These are phyloP conservation scores for Saccharomycopsis schoenii DNA, from an alignment of 805 yeast species.

Conservation along the genomic window DNA sequence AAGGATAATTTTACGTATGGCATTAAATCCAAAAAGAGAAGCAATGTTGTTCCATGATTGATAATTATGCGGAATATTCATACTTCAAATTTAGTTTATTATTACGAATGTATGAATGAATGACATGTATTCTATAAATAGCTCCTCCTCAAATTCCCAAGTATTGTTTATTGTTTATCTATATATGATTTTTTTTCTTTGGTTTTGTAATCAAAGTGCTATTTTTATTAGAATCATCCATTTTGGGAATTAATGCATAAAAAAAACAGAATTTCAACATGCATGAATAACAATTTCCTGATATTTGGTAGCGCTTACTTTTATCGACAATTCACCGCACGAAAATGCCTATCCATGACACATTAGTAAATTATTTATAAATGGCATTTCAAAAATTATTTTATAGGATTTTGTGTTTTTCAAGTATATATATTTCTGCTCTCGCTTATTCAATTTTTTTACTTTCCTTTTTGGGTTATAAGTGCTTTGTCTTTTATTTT, in stretches of 20 bases:
- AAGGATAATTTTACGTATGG: too few relatives aligned
- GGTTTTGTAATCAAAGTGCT: neutral
- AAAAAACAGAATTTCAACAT: neutral
- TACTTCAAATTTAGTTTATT: too few relatives aligned
- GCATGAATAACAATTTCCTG: neutral
- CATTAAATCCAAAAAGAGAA: too few relatives aligned
- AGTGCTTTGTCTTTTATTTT: neutral
- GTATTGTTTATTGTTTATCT: too few relatives aligned
- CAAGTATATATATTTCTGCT: neutral
- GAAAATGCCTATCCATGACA: neutral
- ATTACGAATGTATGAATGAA: too few relatives aligned
- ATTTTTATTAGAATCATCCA: neutral
- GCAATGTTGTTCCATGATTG: too few relatives aligned
- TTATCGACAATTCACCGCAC: neutral
- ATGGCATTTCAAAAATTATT: neutral
- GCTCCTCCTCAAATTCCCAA: neutral
- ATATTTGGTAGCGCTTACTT: neutral
- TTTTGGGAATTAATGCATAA: neutral
- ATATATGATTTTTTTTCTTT: too few relatives aligned
- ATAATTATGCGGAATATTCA: too few relatives aligned
- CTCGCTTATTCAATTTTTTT: neutral
- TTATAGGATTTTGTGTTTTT: neutral
- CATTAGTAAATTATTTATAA: neutral
- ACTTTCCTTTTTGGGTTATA: neutral
- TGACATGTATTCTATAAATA: neutral